Conservation (phyloP, 75 land plant species). For the Selaginella moellendorffii region DNA sequence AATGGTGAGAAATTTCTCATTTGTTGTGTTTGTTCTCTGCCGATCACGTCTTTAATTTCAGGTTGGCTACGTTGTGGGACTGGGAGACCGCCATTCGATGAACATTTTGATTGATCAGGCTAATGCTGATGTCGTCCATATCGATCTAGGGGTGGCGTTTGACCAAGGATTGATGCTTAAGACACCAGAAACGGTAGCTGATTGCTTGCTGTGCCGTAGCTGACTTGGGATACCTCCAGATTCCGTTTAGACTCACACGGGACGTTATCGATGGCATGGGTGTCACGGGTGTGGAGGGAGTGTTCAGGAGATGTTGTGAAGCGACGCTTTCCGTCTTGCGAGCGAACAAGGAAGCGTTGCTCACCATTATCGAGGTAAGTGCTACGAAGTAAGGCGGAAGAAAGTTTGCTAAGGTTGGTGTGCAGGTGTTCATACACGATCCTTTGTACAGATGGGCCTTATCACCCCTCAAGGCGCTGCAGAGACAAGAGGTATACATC, state of each 20-base stretch:
- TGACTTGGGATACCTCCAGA: constrained; percentile 25
- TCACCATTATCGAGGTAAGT: constrained; percentile 82
- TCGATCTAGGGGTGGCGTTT: constrained; percentile 98
- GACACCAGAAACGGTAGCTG: constrained; percentile 81
- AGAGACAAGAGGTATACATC: constrained; percentile 64
- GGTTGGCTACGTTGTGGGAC: constrained; percentile 98
- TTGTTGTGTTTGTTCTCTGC: background rate
- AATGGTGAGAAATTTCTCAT: constrained; percentile 44
- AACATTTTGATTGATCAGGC: constrained; percentile 88
- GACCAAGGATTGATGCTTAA: constrained; percentile 98
- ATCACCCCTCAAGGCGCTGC: constrained; percentile 94
- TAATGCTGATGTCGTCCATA: constrained; percentile 97
- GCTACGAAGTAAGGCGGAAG: no score
- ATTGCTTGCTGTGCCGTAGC: background rate
- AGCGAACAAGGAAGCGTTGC: constrained; percentile 91
- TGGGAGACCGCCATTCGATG: constrained; percentile 96
- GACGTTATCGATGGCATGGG: constrained; percentile 99
- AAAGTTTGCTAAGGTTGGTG: no score
- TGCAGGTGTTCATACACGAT: constrained; percentile 97
- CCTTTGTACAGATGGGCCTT: constrained; percentile 97
- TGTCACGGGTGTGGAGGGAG: constrained; percentile 95
- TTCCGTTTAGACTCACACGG: constrained; percentile 89
- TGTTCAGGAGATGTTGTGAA: constrained; percentile 94
- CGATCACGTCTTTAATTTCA: constrained; percentile 12
- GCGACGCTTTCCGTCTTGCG: constrained; percentile 90